A percentile compares a stretch with the other conserved stretches of the same genome.
Conservation (phyloP, 768 basidiomycete species). For the Dioszegia crocea region DNA sequence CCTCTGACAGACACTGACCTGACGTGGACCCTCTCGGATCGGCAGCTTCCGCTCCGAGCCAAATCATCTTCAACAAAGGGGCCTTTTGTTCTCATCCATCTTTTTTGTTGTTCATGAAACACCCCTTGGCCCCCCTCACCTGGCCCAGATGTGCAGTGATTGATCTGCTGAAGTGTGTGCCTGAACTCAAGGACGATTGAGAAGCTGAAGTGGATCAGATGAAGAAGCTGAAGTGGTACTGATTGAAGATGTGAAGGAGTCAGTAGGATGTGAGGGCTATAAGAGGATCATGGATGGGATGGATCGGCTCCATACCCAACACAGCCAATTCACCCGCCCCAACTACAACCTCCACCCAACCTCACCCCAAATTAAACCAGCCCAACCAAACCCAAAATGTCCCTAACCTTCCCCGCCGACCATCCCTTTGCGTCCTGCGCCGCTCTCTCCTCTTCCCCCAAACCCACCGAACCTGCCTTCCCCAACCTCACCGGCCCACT, state of each 20-base stretch:
- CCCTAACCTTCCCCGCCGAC: not conserved
- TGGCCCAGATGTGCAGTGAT: too few species aligned
- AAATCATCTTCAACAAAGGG: too few species aligned
- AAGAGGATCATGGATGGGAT: not conserved
- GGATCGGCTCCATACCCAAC: not conserved
- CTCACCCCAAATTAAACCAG: not conserved
- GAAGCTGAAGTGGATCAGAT: constrained; percentile 1
- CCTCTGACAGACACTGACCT: too few species aligned
- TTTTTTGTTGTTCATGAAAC: constrained; percentile 7
- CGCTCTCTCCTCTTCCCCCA: not conserved
- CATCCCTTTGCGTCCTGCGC: constrained; percentile 3
- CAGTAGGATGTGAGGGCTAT: not conserved
- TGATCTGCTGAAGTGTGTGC: not conserved
- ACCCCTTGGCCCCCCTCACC: too few species aligned
- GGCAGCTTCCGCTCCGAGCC: too few species aligned
- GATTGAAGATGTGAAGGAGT: not conserved
- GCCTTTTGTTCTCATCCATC: not conserved
- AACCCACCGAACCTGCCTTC: not conserved
- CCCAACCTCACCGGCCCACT: not conserved
- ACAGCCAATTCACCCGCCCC: not conserved
- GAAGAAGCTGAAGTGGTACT: not conserved
- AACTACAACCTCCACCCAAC: not conserved
- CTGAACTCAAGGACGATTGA: not conserved
- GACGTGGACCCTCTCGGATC: too few species aligned
- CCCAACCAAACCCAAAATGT: not conserved